phyloP scores from a whole-genome alignment of 2,329 filamentous ascomycete species.

The Colletotrichum siamense region DNA sequence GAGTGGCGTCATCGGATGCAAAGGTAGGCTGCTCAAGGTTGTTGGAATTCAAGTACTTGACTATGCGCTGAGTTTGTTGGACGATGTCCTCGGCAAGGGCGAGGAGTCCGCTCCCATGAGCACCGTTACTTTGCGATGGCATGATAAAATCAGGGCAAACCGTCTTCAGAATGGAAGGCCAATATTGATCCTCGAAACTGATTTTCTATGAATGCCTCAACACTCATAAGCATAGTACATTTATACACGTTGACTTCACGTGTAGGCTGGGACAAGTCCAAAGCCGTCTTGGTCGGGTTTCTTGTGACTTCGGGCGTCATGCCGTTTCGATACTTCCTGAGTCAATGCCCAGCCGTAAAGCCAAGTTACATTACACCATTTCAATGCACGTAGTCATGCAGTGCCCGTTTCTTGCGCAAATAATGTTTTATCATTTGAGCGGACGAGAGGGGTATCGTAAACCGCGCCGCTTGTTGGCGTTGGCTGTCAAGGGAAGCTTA shows the following conservation, averaged over 20 bases:
- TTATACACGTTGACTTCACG: not conserved
- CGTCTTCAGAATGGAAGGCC: not conserved
- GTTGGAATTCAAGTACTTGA: not conserved
- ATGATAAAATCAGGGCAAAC: not conserved
- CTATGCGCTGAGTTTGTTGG: not conserved
- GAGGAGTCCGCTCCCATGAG: not conserved
- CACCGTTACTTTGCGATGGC: not conserved
- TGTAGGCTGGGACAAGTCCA: not conserved
- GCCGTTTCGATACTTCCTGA: not conserved
- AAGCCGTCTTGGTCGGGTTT: not conserved
- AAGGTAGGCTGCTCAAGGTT: not conserved
- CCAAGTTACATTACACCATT: not conserved
- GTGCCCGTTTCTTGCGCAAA: not conserved
- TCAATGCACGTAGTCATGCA: not conserved
- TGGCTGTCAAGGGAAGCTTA: not conserved
- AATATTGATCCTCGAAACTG: not conserved
- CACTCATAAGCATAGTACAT: not conserved
- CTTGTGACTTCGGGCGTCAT: not conserved
- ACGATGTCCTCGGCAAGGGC: not conserved
- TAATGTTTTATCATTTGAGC: not conserved
- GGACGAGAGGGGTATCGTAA: not conserved
- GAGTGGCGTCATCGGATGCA: not conserved
- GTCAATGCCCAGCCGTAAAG: not conserved
- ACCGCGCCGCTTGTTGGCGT: not conserved
- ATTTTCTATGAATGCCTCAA: not conserved